A percentile compares a stretch with the other conserved stretches of the same genome.
Evolutionary conservation across 257 asterid species (phyloP).

Genomic region (Gentiana macrophylla): DNA sequence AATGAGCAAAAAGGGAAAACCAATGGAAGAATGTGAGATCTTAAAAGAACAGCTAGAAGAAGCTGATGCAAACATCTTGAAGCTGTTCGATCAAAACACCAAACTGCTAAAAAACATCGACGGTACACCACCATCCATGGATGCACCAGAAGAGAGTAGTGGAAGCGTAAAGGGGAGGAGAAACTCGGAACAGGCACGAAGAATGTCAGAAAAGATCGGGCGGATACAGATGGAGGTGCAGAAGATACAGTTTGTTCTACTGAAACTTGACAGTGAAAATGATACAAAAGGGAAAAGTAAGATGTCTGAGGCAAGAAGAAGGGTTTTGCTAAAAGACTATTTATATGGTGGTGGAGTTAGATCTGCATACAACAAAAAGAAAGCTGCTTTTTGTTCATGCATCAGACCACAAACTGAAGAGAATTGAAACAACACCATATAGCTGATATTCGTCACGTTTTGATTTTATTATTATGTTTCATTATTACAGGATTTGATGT

Average conservation of each 20-base stretch:
- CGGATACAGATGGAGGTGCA: conserved; percentile 47
- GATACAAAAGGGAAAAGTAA: conserved; percentile 21
- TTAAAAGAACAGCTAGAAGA: conserved; percentile 77
- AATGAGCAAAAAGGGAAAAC: conserved; percentile 72
- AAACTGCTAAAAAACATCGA: conserved; percentile 56
- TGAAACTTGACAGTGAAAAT: conserved; percentile 28
- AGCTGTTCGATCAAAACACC: conserved; percentile 60
- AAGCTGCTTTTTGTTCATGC: conserved; percentile 30
- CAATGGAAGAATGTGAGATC: conserved; percentile 61
- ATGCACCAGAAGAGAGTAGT: conserved; percentile 36
- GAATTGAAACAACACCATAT: conserved; percentile 11
- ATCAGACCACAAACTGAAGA: conserved; percentile 32
- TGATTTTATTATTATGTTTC: too few relatives aligned
- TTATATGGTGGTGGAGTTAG: conserved; percentile 28
- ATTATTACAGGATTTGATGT: too few relatives aligned
- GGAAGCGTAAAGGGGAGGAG: conserved; percentile 46
- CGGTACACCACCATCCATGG: conserved; percentile 44
- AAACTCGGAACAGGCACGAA: conserved; percentile 39
- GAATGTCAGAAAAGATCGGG: conserved; percentile 41
- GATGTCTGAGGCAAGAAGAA: conserved; percentile 26
- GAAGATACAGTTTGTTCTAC: conserved; percentile 41
- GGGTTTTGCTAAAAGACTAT: conserved; percentile 36
- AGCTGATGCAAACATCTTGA: conserved; percentile 56
- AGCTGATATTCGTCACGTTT: too few relatives aligned
- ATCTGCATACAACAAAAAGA: conserved; percentile 25